Conservation (phyloP, 2,329 filamentous ascomycete species). For the Eutypella sp. region DNA sequence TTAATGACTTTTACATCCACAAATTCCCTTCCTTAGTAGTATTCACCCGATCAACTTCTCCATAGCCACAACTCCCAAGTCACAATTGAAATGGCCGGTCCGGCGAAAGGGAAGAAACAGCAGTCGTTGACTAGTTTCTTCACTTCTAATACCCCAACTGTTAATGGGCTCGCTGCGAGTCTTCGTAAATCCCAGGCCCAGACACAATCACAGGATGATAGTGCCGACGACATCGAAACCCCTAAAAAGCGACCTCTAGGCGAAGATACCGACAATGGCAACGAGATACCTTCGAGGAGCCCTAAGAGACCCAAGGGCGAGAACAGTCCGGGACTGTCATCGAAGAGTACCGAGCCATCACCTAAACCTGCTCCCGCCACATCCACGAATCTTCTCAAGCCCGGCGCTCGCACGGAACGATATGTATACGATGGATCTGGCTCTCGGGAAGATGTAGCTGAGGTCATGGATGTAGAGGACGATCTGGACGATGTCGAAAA, state of each 20-base stretch:
- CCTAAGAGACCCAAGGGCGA: slow-evolving; percentile 41
- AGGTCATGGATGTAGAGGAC: slow-evolving; percentile 33
- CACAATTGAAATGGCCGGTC: slow-evolving; percentile 29
- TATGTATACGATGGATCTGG: slow-evolving; percentile 46
- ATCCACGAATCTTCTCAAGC: slow-evolving; percentile 14
- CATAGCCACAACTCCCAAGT: background rate
- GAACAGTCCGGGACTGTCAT: slow-evolving; percentile 33
- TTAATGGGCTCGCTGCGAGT: slow-evolving; percentile 39
- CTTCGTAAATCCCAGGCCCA: slow-evolving; percentile 27
- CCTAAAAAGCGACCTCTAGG: slow-evolving; percentile 48
- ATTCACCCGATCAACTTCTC: background rate
- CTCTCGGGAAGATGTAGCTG: slow-evolving; percentile 36
- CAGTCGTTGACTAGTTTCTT: slow-evolving; percentile 86
- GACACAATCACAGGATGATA: slow-evolving; percentile 18
- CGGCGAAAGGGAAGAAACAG: slow-evolving; percentile 60
- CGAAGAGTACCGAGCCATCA: slow-evolving; percentile 33
- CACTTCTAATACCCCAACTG: slow-evolving; percentile 55
- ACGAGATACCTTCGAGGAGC: slow-evolving; percentile 33
- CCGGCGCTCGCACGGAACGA: slow-evolving; percentile 42
- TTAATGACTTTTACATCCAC: slow-evolving; percentile 3
- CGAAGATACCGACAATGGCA: slow-evolving; percentile 40
- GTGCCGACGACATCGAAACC: slow-evolving; percentile 17
- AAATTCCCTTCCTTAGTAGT: no score
- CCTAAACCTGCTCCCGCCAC: slow-evolving; percentile 11
- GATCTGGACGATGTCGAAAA: slow-evolving; percentile 47